Evolutionary conservation across 2,329 filamentous ascomycete species (phyloP), one percentile per base, ranked within the genome.

Genomic region (Allantophomopsis cytisporea): DNA sequence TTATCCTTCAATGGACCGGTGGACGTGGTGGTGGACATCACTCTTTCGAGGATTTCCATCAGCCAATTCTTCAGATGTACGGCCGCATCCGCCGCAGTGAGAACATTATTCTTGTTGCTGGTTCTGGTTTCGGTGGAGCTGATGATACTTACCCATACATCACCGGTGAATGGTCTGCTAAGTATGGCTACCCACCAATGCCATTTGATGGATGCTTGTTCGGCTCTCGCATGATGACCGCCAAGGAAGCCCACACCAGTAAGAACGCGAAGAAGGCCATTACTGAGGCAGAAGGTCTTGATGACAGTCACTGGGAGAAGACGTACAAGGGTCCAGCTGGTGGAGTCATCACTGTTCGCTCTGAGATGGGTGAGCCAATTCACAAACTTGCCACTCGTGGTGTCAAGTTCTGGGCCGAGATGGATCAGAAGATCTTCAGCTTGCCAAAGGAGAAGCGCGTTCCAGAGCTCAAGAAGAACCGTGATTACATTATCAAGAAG

Each of bases 291-390:
- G 74, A 79, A 43, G 88, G 88, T 57, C 68, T 94, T 30, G 81
- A 83, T 38, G 87, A 95, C 54, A 61, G 60, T 45, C 72, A 89
- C 49, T 95, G 88, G 88, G 87, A 94, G 63, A 80, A 88, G 64
- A 93, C 86, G 5, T 94, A 94, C 68, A 86, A 89, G 65, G 85
- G 84, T 14, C 72, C 87, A 18, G 83, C 88, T 41, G 91, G 91
- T 53, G 91, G 91, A 58, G 78, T 98, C 46, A 89, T 98, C 53
- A 98, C 91, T 20, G 91, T 98, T 37, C 78, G 87, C 47, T 98
- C 91, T 1, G 91, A 98, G 64, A 98, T 98, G 93, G 93, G 91
- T 35, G 91, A 98, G 69, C 93, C 91, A 5, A 98, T 98, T 45
- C 91, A 98, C 69, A 98, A 98, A 68, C 76, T 98, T 43, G 93